phyloP scores from a whole-genome alignment of 352 stramenopile species.

The Phytophthora crassamura region DNA sequence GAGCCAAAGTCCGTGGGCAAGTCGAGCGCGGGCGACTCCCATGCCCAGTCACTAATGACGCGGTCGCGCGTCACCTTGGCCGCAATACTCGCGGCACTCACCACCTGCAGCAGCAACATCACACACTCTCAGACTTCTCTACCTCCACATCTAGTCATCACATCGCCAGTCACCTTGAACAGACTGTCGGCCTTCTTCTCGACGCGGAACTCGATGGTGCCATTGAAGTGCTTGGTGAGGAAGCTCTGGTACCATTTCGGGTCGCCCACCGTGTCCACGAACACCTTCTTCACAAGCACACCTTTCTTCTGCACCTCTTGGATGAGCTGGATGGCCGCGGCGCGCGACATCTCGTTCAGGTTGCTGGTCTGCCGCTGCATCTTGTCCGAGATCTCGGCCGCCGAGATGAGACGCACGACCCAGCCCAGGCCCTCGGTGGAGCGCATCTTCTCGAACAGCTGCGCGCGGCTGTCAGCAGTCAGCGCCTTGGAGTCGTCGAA shows the following conservation, averaged over 20 bases:
- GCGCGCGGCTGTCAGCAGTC: constrained; percentile 83
- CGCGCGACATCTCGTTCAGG: constrained; percentile 95
- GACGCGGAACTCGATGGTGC: constrained; percentile 93
- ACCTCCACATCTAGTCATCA: neutral
- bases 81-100: constrained; percentile 93
- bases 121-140: neutral
- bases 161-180: constrained; percentile 81
- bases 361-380: constrained; percentile 93
- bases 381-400: constrained; percentile 94
- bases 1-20: constrained; percentile 83
- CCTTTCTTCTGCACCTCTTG: constrained; percentile 87
- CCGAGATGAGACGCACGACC: constrained; percentile 91
- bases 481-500: constrained; percentile 97
- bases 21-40: constrained; percentile 73
- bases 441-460: constrained; percentile 91
- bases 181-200: constrained; percentile 97
- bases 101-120: constrained; percentile 53
- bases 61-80: constrained; percentile 95
- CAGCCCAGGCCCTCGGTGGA: constrained; percentile 78
- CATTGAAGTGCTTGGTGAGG: constrained; percentile 91
- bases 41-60: constrained; percentile 91
- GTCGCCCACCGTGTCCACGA: constrained; percentile 96
- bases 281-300: constrained; percentile 90
- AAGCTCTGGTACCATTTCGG: constrained; percentile 91
- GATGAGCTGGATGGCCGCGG: constrained; percentile 95